Evolutionary conservation across 805 yeast species (phyloP), one percentile per base, ranked within the genome.

Genomic region (Wilhelminamyces savonicus): DNA sequence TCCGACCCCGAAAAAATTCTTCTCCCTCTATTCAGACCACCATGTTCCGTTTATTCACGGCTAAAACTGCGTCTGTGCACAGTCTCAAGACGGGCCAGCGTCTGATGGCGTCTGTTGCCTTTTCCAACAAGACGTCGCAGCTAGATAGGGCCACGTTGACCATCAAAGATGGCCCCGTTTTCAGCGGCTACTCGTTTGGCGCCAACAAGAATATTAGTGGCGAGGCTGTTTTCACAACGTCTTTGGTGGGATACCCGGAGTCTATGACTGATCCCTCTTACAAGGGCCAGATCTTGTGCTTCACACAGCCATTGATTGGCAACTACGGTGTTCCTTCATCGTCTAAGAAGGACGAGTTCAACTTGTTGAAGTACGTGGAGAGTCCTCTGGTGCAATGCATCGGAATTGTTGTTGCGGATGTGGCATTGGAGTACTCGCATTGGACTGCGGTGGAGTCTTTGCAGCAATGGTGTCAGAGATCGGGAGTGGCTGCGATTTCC

Each of bases 191-290:
- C 55, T 90, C 97, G 0, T 94, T 92, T 52, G 99, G 99, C 51
- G 95, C 97, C 24, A 78, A 86, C 57, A 82, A 81, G 43, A 85
- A 88, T 40, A 76, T 86, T 39, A 79, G 94, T 36, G 99, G 99
- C 40, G 99, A 92, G 61, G 95, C 96, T 18, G 98, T 94, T 26
- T 92, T 92, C 68, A 86, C 97, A 27, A 94, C 99, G 20, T 92
- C 97, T 6, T 71, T 94, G 58, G 98, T 92, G 9, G 99, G 98
- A 13, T 92, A 92, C 61, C 97, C 98, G 12, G 98, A 92, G 60
- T 84, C 96, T 7, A 87, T 92, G 94, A 92, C 98, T 14, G 98
- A 92, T 59, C 99, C 99, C 22, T 87, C 97, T 5, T 92, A 92
- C 60, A 80, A 78, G 48, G 99, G 98, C 29, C 99, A 92, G 67